phyloP scores from a whole-genome alignment of 768 basidiomycete species.

The Rhodosporidiobolus odoratus region DNA sequence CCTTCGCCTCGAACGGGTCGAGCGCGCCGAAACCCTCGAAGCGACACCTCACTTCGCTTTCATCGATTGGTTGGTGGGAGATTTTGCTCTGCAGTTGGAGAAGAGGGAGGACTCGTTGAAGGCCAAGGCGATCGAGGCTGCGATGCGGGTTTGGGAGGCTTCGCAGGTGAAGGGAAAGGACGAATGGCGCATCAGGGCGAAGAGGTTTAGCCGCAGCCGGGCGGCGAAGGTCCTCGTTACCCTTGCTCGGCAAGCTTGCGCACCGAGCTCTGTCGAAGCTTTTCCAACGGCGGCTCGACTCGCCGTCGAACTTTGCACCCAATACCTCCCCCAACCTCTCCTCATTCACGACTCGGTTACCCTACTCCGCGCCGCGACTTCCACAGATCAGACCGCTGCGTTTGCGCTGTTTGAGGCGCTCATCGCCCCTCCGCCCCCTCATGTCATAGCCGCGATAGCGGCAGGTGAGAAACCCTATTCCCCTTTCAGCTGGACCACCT shows the following conservation, averaged over 20 bases:
- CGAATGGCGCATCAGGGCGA: background rate
- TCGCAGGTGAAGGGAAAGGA: background rate
- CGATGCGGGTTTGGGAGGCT: constrained; percentile 18
- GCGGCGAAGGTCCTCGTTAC: background rate
- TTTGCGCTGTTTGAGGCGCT: constrained; percentile 8
- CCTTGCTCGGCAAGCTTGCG: constrained; percentile 11
- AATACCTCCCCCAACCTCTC: constrained; percentile 1
- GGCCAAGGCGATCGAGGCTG: background rate
- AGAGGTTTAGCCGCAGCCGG: background rate
- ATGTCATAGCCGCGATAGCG: background rate
- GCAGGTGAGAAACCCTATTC: background rate
- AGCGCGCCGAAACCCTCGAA: constrained; percentile 14
- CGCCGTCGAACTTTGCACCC: constrained; percentile 1
- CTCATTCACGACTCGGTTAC: constrained; percentile 6
- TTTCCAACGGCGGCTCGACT: no score
- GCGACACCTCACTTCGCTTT: background rate
- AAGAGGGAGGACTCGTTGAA: background rate
- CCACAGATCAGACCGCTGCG: constrained; percentile 1
- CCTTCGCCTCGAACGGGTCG: constrained; percentile 17
- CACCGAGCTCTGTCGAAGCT: background rate
- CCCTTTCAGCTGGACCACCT: constrained; percentile 9
- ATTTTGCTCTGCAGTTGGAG: background rate
- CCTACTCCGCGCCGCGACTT: constrained; percentile 18
- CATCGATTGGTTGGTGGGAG: constrained; percentile 10
- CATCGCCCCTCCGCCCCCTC: background rate